Evolutionary conservation across 345 rosid genomes (phyloP).

Genomic region (Corchorus olitorius): DNA sequence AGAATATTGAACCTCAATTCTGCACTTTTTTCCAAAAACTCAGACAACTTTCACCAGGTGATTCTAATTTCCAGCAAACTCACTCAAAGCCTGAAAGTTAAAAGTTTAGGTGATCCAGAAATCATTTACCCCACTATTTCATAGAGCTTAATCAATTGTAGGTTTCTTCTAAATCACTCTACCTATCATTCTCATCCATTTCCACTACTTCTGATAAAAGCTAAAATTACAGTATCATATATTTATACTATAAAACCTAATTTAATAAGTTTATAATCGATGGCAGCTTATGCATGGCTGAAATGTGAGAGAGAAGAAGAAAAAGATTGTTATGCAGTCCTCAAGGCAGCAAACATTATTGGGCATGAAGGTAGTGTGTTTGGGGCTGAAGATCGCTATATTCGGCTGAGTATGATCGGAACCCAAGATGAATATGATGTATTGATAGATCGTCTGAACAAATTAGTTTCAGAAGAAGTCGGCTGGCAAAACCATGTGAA

Average conservation of each 20-base stretch:
- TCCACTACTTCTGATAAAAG: too few species aligned
- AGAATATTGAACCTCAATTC: conserved; percentile 39
- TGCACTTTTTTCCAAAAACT: conserved; percentile 42
- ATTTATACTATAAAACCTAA: too few species aligned
- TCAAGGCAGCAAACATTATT: conserved; percentile 43
- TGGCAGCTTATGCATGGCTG: conserved; percentile 66
- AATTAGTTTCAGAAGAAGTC: conserved; percentile 29
- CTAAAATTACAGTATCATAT: too few species aligned
- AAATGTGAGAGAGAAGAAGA: conserved; percentile 61
- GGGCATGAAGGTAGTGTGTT: conserved; percentile 44
- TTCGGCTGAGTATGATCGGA: conserved; percentile 53
- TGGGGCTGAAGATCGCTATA: conserved; percentile 35
- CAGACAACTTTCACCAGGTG: conserved; percentile 30
- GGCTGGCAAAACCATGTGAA: conserved; percentile 24
- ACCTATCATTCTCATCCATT: too few species aligned
- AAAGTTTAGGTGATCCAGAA: too few species aligned
- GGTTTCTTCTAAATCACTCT: too few species aligned
- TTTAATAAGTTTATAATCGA: neutral
- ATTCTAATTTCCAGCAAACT: neutral
- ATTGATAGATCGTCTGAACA: conserved; percentile 29
- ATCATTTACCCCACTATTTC: too few species aligned
- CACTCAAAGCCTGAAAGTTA: neutral
- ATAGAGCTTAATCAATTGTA: too few species aligned
- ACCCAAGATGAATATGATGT: conserved; percentile 33
- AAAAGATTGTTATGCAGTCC: conserved; percentile 40